Evolutionary conservation across 2,329 filamentous ascomycete species (phyloP), one percentile per base, ranked within the genome.

Genomic region (Chaetomiaceae sp.): DNA sequence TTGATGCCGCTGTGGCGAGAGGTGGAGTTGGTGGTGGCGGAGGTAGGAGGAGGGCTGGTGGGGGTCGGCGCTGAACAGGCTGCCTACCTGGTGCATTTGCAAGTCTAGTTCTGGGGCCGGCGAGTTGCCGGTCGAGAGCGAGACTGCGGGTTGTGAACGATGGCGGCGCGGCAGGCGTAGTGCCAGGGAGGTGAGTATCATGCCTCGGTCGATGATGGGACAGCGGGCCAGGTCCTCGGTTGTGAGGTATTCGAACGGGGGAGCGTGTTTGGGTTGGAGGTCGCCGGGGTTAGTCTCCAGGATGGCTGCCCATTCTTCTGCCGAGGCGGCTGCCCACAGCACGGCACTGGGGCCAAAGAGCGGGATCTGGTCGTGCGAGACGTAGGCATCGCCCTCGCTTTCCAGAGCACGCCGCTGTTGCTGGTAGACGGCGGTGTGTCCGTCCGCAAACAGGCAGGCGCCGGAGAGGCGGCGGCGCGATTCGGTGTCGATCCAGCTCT

Each of bases 401-500:
- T 65, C 65, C 26, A 62, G 58, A 20, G 62, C 61, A 30, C 64
- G 62, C 15, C 65, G 66, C 52, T 75, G 73, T 59, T 81, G 73
- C 42, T 75, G 68, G 55, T 76, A 80, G 51, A 73, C 65, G 51
- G 74, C 71, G 56, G 74, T 70, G 50, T 80, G 77, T 6, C 73
- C 66, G 57, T 81, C 78, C 46, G 78, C 64, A 43, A 78, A 62
- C 60, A 80, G 78, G 62, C 75, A 81, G 12, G 71, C 72, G 27
- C 73, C 67, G n/a, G 79, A 63, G 22, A 81, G 67, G 34, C 78
- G 72, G 45, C 75, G 72, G 45, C 66, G 67, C 7, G 73, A 66
- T 61, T 82, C 78, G 40, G 63, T 60, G 37, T 72, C 62, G 33
- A 79, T 59, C 78, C 78, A 81, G 49, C 62, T 56, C 32, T 62